A percentile compares a stretch with the other conserved stretches of the same genome.
Conservation (phyloP, 345 rosid genomes). For the Salix suchowensis region DNA sequence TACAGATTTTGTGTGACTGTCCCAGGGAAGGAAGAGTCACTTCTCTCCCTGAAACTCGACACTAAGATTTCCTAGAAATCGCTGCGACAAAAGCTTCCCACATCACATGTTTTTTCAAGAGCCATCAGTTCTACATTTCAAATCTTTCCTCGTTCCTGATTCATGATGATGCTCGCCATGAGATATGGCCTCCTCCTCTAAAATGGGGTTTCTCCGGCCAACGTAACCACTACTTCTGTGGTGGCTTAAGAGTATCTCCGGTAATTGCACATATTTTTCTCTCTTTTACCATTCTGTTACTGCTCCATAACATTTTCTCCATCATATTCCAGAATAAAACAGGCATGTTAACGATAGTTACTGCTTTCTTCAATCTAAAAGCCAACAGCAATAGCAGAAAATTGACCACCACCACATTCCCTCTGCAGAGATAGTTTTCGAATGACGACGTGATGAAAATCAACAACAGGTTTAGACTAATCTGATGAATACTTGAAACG, state of each 20-base stretch:
- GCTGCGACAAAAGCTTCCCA: conserved; percentile 22
- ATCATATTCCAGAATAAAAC: background rate
- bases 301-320: background rate
- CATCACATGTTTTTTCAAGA: conserved; percentile 7
- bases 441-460: background rate
- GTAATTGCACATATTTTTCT: background rate
- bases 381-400: background rate
- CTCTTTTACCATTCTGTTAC: background rate
- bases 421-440: background rate
- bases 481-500: background rate
- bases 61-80: background rate
- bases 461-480: background rate
- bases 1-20: too few species aligned
- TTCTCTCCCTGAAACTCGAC: background rate
- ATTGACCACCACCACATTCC: too few species aligned
- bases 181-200: background rate
- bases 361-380: background rate
- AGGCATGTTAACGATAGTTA: background rate
- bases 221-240: background rate
- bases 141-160: background rate
- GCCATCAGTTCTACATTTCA: background rate
- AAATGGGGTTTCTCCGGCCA: background rate
- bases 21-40: background rate
- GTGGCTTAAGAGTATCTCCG: background rate
- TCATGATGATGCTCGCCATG: background rate